Evolutionary conservation across 257 asterid genomes (phyloP).

Genomic region (Thymus quinquecostatus): DNA sequence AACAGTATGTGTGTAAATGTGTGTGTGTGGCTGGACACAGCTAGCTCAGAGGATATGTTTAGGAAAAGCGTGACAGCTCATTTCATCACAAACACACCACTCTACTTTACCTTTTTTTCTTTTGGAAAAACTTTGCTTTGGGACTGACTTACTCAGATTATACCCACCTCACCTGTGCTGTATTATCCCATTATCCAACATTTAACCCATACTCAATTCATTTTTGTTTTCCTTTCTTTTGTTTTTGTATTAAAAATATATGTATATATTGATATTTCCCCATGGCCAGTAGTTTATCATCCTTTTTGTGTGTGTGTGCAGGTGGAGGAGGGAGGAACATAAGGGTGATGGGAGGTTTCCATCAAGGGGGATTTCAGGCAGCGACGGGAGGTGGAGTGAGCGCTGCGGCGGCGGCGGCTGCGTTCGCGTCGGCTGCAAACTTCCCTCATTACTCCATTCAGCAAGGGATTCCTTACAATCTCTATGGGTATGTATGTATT

Average conservation of each 20-base stretch:
- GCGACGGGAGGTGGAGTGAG: slow-evolving; percentile 32
- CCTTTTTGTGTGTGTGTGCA: background rate
- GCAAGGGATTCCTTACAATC: slow-evolving; percentile 94
- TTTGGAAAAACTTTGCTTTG: slow-evolving; percentile 28
- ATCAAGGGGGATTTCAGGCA: slow-evolving; percentile 56
- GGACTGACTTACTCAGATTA: background rate
- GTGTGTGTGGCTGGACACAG: slow-evolving; percentile 23
- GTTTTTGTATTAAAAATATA: background rate
- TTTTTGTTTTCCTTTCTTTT: background rate
- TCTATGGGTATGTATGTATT: slow-evolving; percentile 64
- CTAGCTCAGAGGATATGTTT: slow-evolving; percentile 35
- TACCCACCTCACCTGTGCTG: background rate
- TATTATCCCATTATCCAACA: background rate
- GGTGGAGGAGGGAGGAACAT: slow-evolving; percentile 72
- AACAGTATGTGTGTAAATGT: background rate
- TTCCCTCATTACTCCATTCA: slow-evolving; percentile 92
- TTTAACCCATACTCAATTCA: background rate
- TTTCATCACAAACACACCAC: slow-evolving; percentile 38
- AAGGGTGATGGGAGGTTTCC: slow-evolving; percentile 69
- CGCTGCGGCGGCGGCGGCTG: slow-evolving; percentile 45
- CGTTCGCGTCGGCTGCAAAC: slow-evolving; percentile 73
- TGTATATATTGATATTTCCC: too few species aligned
- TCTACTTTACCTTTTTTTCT: slow-evolving; percentile 53
- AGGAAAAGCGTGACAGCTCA: slow-evolving; percentile 74
- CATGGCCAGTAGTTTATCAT: too few species aligned